phyloP scores from a whole-genome alignment of 257 asterid genomes.

The Coffea eugenioides region DNA sequence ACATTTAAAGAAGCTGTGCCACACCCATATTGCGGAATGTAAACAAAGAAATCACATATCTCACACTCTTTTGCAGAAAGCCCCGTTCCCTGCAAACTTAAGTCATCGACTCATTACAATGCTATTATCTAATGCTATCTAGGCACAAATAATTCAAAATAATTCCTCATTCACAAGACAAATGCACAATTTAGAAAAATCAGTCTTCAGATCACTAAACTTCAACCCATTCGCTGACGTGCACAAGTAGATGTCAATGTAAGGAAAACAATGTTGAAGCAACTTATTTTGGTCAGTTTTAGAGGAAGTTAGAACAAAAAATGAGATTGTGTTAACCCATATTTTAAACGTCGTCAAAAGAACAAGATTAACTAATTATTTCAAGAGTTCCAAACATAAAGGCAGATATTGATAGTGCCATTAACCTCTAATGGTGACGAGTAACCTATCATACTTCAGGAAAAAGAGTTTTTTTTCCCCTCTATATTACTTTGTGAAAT shows the following conservation, averaged over 20 bases:
- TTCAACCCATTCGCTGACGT: background rate
- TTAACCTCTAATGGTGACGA: background rate
- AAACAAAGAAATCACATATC: constrained; percentile 88
- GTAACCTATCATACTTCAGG: too few relatives aligned
- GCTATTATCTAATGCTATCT: background rate
- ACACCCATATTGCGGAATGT: constrained; percentile 93
- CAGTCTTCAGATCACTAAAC: background rate
- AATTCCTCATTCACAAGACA: background rate
- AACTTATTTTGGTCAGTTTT: too few relatives aligned
- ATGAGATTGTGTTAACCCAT: background rate
- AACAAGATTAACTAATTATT: background rate
- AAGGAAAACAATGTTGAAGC: too few relatives aligned
- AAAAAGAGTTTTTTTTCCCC: background rate
- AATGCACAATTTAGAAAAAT: background rate
- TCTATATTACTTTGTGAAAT: too few relatives aligned
- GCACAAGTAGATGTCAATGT: background rate
- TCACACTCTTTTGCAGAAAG: constrained; percentile 93
- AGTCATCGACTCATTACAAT: background rate
- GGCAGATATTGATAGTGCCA: background rate
- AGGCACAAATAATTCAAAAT: too few relatives aligned
- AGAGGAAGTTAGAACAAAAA: background rate
- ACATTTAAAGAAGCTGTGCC: constrained; percentile 97
- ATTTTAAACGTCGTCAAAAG: background rate
- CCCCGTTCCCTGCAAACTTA: constrained; percentile 70
- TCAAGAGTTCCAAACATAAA: background rate